Evolutionary conservation across 2,329 filamentous ascomycete genomes (phyloP).

Genomic region (Epichloe amarillans): DNA sequence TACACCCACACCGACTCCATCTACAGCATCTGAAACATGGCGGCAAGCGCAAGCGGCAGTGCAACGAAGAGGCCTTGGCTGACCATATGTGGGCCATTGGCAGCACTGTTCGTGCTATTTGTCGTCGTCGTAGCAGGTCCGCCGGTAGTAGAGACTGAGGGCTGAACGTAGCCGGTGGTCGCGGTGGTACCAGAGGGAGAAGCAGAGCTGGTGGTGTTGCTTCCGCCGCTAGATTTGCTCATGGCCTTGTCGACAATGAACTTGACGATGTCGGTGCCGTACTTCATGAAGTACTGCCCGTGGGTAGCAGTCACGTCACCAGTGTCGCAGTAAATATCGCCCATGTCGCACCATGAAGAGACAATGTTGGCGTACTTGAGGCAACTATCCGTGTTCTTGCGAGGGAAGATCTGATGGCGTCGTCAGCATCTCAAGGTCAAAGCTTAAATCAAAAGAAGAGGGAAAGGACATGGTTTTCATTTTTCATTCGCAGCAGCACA

Average conservation of each 20-base stretch:
- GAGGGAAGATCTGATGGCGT: constrained; percentile 21
- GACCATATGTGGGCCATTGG: not conserved
- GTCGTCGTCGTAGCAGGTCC: constrained; percentile 1
- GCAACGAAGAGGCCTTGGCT: constrained; percentile 3
- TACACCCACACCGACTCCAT: not conserved
- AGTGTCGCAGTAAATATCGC: constrained; percentile 27
- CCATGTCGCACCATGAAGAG: constrained; percentile 27
- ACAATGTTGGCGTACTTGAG: constrained; percentile 22
- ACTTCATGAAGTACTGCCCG: constrained; percentile 22
- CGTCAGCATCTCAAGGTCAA: not conserved
- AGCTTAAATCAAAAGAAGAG: not conserved
- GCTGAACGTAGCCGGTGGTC: not conserved
- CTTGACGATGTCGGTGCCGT: constrained; percentile 21
- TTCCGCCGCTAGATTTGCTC: not conserved
- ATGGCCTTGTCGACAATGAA: constrained; percentile 22
- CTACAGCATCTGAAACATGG: constrained; percentile 1
- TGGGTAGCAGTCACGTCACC: constrained; percentile 19
- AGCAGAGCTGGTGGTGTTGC: constrained; percentile 2
- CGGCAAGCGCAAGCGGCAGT: constrained; percentile 1
- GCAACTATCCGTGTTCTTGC: constrained; percentile 22
- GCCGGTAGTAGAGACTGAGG: not conserved
- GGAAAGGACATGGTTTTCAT: not conserved
- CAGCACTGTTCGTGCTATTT: not conserved
- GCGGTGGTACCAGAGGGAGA: not conserved
- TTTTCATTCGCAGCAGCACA: constrained; percentile 7